phyloP scores from a whole-genome alignment of 208 protist genomes.

The Angomonas ambiguus region DNA sequence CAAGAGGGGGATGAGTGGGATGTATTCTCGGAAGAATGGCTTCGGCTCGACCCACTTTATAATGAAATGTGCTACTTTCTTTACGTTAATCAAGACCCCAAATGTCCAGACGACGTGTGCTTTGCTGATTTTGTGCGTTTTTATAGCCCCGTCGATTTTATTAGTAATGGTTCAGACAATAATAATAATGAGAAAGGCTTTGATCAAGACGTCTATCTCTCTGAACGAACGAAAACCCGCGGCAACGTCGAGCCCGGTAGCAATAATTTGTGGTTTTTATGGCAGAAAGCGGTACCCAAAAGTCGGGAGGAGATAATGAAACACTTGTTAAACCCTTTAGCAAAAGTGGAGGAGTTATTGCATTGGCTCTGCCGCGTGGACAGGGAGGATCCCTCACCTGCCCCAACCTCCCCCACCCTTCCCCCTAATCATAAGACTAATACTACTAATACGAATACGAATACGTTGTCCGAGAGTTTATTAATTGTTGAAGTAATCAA shows the following conservation, averaged over 20 bases:
- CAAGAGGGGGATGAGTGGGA: neutral
- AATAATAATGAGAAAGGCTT: neutral
- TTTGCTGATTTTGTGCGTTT: slow-evolving; percentile 88
- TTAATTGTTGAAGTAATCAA: slow-evolving; percentile 24
- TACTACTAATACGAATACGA: neutral
- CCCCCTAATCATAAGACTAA: too few relatives aligned
- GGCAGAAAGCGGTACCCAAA: slow-evolving; percentile 49
- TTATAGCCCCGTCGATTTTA: slow-evolving; percentile 82
- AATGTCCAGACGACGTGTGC: slow-evolving; percentile 63
- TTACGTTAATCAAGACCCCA: slow-evolving; percentile 57
- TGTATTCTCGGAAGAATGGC: slow-evolving; percentile 20
- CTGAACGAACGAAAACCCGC: slow-evolving; percentile 55
- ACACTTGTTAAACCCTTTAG: slow-evolving; percentile 33
- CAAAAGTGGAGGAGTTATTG: slow-evolving; percentile 42
- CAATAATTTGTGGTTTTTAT: slow-evolving; percentile 73
- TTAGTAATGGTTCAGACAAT: too few relatives aligned
- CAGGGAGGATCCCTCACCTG: neutral
- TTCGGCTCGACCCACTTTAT: slow-evolving; percentile 57
- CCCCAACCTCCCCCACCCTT: too few relatives aligned
- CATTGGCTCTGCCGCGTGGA: slow-evolving; percentile 34
- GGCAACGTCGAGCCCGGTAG: slow-evolving; percentile 10
- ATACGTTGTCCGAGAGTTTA: neutral
- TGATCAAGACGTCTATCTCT: slow-evolving; percentile 57
- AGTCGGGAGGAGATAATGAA: slow-evolving; percentile 42
- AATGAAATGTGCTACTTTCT: slow-evolving; percentile 89